Conservation (phyloP, 2,329 filamentous ascomycete species). For the Alternaria sp. region DNA sequence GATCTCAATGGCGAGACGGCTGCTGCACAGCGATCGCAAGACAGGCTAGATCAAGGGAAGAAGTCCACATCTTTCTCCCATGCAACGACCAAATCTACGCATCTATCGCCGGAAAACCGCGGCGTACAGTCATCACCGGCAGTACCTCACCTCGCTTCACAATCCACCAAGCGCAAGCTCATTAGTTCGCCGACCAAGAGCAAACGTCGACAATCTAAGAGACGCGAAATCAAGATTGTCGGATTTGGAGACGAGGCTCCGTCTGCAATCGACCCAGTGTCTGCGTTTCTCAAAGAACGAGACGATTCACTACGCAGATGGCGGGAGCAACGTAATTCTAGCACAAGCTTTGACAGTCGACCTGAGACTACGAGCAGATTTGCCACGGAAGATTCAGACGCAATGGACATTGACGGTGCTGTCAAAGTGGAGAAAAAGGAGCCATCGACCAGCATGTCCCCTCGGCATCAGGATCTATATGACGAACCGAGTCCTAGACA, state of each 20-base stretch:
- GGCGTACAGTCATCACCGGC: neutral
- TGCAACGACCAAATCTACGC: neutral
- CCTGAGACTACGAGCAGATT: neutral
- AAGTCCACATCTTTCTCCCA: neutral
- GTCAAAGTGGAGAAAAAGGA: neutral
- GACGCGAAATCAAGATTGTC: conserved; percentile 31
- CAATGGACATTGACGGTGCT: conserved; percentile 9
- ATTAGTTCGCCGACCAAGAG: conserved; percentile 24
- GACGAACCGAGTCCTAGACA: conserved; percentile 15
- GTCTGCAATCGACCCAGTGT: neutral
- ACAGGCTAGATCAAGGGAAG: neutral
- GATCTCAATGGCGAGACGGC: neutral
- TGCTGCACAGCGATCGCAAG: neutral
- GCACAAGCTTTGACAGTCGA: conserved; percentile 15
- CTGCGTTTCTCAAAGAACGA: conserved; percentile 12
- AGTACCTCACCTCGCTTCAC: neutral
- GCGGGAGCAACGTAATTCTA: conserved; percentile 21
- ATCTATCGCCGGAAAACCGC: neutral
- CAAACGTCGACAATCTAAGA: conserved; percentile 25
- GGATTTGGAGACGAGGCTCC: conserved; percentile 16
- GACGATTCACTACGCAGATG: conserved; percentile 20
- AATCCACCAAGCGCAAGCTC: conserved; percentile 31
- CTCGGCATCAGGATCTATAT: conserved; percentile 27
- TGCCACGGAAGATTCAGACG: neutral
- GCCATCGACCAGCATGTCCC: conserved; percentile 16